phyloP scores from a whole-genome alignment of 2,329 filamentous ascomycete species.

The Exserohilum turcica region DNA sequence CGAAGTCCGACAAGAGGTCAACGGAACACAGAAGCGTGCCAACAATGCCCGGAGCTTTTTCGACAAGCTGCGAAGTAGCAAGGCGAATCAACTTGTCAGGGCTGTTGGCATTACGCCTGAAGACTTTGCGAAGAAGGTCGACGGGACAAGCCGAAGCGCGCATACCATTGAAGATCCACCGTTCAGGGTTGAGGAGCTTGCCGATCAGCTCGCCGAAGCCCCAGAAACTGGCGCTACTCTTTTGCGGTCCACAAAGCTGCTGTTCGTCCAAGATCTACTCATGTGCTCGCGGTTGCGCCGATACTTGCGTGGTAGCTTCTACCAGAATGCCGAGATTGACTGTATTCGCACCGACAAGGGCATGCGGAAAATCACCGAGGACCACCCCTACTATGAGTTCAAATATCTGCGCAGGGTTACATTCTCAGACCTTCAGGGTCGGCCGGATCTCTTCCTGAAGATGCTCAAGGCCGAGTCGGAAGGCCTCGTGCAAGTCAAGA shows the following conservation, averaged over 20 bases:
- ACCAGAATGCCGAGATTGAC: slow-evolving; percentile 81
- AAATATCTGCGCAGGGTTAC: slow-evolving; percentile 94
- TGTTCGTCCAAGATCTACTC: slow-evolving; percentile 90
- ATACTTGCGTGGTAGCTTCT: slow-evolving; percentile 81
- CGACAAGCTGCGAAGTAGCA: slow-evolving; percentile 81
- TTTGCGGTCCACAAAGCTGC: slow-evolving; percentile 77
- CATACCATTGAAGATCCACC: slow-evolving; percentile 76
- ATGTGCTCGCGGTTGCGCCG: slow-evolving; percentile 89
- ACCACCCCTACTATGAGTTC: slow-evolving; percentile 96
- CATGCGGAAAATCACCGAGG: slow-evolving; percentile 87
- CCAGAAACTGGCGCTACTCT: slow-evolving; percentile 72
- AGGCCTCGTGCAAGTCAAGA: slow-evolving; percentile 82
- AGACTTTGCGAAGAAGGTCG: slow-evolving; percentile 82
- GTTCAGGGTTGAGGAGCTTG: slow-evolving; percentile 81
- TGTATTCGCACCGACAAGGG: slow-evolving; percentile 94
- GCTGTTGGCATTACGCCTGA: slow-evolving; percentile 91
- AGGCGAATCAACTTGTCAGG: slow-evolving; percentile 79
- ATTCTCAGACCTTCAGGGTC: slow-evolving; percentile 76
- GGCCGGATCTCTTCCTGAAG: slow-evolving; percentile 89
- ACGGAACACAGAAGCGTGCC: slow-evolving; percentile 75
- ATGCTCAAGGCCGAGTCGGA: slow-evolving; percentile 98
- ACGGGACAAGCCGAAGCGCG: slow-evolving; percentile 73
- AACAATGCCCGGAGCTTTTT: slow-evolving; percentile 80
- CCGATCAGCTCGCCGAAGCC: slow-evolving; percentile 66
- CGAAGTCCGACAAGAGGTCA: slow-evolving; percentile 71